phyloP scores from a whole-genome alignment of 768 basidiomycete genomes.

The Pleurotus salmoneostramineus region DNA sequence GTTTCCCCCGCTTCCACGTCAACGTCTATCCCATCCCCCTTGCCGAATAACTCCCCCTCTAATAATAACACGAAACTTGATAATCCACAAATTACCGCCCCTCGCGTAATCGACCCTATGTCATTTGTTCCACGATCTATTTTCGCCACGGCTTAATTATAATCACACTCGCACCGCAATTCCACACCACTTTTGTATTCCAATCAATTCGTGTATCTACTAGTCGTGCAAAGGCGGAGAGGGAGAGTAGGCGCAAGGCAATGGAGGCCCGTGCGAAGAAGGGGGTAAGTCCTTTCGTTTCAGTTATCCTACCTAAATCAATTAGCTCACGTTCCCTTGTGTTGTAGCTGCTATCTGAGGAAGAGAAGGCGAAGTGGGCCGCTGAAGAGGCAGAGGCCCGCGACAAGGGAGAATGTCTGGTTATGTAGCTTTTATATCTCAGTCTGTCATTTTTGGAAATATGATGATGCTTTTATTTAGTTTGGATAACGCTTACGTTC shows the following conservation, averaged over 20 bases:
- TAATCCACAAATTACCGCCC: not conserved
- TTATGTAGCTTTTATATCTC: conserved; percentile 31
- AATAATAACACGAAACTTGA: conserved; percentile 8
- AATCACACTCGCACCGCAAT: too few relatives aligned
- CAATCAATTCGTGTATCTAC: conserved; percentile 18
- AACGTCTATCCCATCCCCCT: conserved; percentile 9
- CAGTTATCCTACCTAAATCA: not conserved
- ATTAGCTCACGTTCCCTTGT: not conserved
- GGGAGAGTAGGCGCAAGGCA: conserved; percentile 64
- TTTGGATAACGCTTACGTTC: not conserved
- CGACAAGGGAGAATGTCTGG: conserved; percentile 30
- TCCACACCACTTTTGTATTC: not conserved
- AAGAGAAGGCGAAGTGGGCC: conserved; percentile 49
- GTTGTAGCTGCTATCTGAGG: conserved; percentile 38
- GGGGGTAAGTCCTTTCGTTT: conserved; percentile 45
- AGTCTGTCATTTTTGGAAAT: conserved; percentile 4
- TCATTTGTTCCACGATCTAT: conserved; percentile 67
- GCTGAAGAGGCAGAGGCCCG: conserved; percentile 35
- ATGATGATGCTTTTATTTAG: not conserved
- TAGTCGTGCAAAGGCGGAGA: conserved; percentile 70
- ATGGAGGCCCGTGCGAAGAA: conserved; percentile 73
- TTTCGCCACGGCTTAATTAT: conserved; percentile 59
- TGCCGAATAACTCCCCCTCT: conserved; percentile 18
- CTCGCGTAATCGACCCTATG: conserved; percentile 31
- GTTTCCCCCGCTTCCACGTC: conserved; percentile 17